Evolutionary conservation across 163 green algal species (phyloP).

Genomic region (Picocystis sp.): DNA sequence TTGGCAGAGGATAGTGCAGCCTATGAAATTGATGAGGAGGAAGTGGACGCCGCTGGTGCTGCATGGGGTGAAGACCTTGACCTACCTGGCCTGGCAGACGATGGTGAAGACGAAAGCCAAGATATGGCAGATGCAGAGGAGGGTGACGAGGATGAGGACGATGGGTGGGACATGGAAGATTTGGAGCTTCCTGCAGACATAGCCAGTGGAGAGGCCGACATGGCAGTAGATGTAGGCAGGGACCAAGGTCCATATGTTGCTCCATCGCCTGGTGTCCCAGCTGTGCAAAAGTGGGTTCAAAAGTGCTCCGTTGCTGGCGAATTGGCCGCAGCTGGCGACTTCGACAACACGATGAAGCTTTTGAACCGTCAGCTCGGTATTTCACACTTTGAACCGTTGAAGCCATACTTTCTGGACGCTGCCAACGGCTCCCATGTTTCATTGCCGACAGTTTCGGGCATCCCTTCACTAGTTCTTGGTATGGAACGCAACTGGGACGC

Average conservation of each 20-base stretch:
- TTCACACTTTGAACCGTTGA: slow-evolving; percentile 71
- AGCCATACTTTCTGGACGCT: slow-evolving; percentile 67
- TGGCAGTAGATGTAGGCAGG: slow-evolving; percentile 12
- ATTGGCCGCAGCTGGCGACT: slow-evolving; percentile 70
- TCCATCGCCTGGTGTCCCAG: slow-evolving; percentile 54
- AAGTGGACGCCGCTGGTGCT: slow-evolving; percentile 17
- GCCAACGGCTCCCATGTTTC: slow-evolving; percentile 38
- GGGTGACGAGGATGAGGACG: slow-evolving; percentile 40
- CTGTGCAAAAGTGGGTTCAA: slow-evolving; percentile 64
- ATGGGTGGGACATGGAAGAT: slow-evolving; percentile 93
- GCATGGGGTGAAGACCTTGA: slow-evolving; percentile 22
- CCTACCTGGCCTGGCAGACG: slow-evolving; percentile 7
- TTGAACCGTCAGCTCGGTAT: slow-evolving; percentile 82
- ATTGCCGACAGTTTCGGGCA: slow-evolving; percentile 43
- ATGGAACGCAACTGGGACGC: slow-evolving; percentile 50
- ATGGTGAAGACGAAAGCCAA: slow-evolving; percentile 23
- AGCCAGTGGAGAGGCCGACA: slow-evolving; percentile 22
- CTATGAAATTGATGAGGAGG: slow-evolving; percentile 30
- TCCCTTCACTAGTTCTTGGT: slow-evolving; percentile 31
- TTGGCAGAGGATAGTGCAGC: slow-evolving; percentile 9
- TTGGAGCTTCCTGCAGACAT: slow-evolving; percentile 72
- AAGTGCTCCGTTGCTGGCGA: slow-evolving; percentile 72
- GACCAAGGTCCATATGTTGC: slow-evolving; percentile 46
- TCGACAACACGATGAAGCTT: slow-evolving; percentile 77
- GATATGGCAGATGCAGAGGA: slow-evolving; percentile 21